Percentiles rank a stretch among this genome's conserved stretches.
These are phyloP conservation scores for Coniochaeta ligniaria DNA, from an alignment of 2,329 filamentous ascomycete genomes.

Conservation along the genomic window DNA sequence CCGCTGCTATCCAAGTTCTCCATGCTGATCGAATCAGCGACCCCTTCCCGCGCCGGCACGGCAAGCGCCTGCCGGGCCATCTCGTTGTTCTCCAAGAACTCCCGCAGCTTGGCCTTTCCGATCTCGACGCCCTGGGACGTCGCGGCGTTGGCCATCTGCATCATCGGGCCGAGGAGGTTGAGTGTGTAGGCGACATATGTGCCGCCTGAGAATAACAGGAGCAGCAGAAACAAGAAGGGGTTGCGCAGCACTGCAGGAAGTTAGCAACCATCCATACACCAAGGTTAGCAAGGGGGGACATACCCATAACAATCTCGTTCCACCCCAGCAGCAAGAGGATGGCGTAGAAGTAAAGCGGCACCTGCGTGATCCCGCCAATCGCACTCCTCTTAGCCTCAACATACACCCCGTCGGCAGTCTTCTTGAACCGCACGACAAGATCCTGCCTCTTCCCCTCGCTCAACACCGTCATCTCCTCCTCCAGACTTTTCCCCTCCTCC, in stretches of 20 bases:
- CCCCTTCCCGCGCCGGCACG: constrained; percentile 49
- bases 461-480: constrained; percentile 95
- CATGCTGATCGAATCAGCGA: constrained; percentile 45
- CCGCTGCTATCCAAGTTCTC: constrained; percentile 54
- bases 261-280: constrained; percentile 9
- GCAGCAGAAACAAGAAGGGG: constrained; percentile 83
- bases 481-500: constrained; percentile 86
- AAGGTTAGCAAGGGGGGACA: too few relatives aligned
- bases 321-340: constrained; percentile 87
- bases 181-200: constrained; percentile 89
- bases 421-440: constrained; percentile 91
- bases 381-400: constrained; percentile 96
- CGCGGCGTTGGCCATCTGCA: constrained; percentile 90
- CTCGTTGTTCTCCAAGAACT: constrained; percentile 85
- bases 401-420: constrained; percentile 94
- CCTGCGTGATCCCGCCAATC: constrained; percentile 88
- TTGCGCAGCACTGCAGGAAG: constrained; percentile 71
- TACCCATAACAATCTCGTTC: constrained; percentile 95
- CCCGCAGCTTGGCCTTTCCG: constrained; percentile 81
- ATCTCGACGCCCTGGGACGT: constrained; percentile 81
- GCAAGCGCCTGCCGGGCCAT: constrained; percentile 76
- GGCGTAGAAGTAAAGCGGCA: constrained; percentile 92
- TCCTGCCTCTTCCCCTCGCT: constrained; percentile 87
- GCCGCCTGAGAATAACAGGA: constrained; percentile 67
- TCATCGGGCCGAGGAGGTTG: constrained; percentile 91